Percentiles rank a stretch among this genome's conserved stretches.
phyloP scores from a whole-genome alignment of 176 grass and related monocot species.

The Luzula sylvatica region DNA sequence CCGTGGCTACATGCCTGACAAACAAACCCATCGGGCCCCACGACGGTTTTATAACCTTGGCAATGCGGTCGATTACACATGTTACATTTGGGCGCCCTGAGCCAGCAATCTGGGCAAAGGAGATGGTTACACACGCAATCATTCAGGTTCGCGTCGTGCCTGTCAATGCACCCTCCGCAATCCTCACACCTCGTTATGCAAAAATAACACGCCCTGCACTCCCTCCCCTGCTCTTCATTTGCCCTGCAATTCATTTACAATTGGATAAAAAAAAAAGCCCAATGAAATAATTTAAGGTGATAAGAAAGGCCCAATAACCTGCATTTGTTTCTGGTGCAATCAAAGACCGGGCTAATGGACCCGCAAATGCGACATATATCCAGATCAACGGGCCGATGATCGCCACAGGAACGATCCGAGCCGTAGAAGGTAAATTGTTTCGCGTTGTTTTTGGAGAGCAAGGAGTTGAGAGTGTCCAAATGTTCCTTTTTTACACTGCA shows the following conservation, averaged over 20 bases:
- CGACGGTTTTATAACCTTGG: conserved; percentile 29
- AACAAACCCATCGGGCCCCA: conserved; percentile 31
- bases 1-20: conserved; percentile 50
- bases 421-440: conserved; percentile 21
- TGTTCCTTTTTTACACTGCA: conserved; percentile 55
- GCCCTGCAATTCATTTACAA: conserved; percentile 20
- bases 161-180: conserved; percentile 31
- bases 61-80: conserved; percentile 83
- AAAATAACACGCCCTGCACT: conserved; percentile 33
- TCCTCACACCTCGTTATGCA: conserved; percentile 35
- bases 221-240: conserved; percentile 17
- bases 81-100: conserved; percentile 59
- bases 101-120: conserved; percentile 68
- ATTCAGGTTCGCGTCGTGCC: conserved; percentile 28
- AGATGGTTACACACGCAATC: conserved; percentile 59
- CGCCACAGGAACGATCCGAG: conserved; percentile 20
- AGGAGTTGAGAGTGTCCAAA: conserved; percentile 51
- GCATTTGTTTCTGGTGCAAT: conserved; percentile 72
- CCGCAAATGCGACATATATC: conserved; percentile 49
- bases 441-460: conserved; percentile 32
- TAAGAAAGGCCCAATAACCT: conserved; percentile 26
- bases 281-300: not conserved
- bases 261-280: conserved; percentile 13
- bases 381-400: conserved; percentile 62
- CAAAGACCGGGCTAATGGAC: conserved; percentile 54